Percentiles rank a stretch among this genome's conserved stretches.
Conservation (phyloP, 1,139 yeast genomes). For the Candida sanyaensis region DNA sequence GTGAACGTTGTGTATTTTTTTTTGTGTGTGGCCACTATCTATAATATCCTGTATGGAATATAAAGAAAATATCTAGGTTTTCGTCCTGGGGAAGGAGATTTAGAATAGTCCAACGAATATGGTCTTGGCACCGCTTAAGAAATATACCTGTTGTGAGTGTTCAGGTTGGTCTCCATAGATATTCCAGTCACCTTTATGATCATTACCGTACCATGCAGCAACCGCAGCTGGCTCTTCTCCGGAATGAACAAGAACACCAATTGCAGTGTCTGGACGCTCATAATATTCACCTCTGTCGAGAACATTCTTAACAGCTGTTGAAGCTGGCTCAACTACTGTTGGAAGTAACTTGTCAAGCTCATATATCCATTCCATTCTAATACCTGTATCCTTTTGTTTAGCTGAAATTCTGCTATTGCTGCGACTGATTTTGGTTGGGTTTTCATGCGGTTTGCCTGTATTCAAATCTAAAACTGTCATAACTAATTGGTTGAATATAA, state of each 20-base stretch:
- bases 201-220: constrained; percentile 23
- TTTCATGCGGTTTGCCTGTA: constrained; percentile 2
- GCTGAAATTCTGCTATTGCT: constrained; percentile 7
- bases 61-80: no score
- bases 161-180: constrained; percentile 19
- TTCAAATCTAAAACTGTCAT: constrained; percentile 8
- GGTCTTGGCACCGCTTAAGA: constrained; percentile 15
- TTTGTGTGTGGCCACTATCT: no score
- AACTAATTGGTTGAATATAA: neutral
- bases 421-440: constrained; percentile 1
- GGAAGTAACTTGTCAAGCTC: constrained; percentile 3
- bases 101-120: constrained; percentile 15
- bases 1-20: no score
- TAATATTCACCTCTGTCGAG: constrained; percentile 18
- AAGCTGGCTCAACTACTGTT: neutral
- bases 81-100: no score
- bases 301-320: constrained; percentile 13
- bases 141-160: constrained; percentile 13
- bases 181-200: constrained; percentile 19
- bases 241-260: constrained; percentile 17
- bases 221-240: constrained; percentile 21
- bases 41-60: no score
- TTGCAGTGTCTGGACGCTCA: constrained; percentile 13
- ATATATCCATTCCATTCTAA: constrained; percentile 9
- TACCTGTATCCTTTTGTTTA: constrained; percentile 6